Base-by-base conservation (phyloP, 306 rosid genomes). In the Dryas alaskensis region DNA sequence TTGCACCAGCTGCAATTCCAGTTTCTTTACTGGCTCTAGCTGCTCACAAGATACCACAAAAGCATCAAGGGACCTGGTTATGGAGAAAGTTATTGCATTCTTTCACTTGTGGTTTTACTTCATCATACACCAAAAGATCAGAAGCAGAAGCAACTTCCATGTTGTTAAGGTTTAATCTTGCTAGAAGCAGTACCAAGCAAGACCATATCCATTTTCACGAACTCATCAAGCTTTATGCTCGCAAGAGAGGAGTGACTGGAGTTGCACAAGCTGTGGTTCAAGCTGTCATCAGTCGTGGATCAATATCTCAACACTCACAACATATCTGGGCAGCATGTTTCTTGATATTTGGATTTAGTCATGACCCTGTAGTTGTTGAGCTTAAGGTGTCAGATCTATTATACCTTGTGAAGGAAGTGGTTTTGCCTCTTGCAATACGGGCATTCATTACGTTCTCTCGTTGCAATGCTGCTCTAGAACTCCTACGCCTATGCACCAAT, bases 311-410 rank as follows among this genome's bases (percentile, higher is more conserved):
- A 59, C 84, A 87, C 77, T 52, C 89, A 0, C 91, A 92, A 8
- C 98, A 92, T 73, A 65, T 88, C 3, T 92, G 96, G 96, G 94
- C 98, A 11, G 93, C 96, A 6, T 92, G 94, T 75, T 92, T 92
- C 83, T 74, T 90, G 69, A 47, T 87, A 44, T 92, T 88, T 52
- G 96, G 96, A 76, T 92, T 92, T 45, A 84, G 96, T 22, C 96
- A 79, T 59, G 96, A 92, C 75, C 88, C 92, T 8, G 81, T 81
- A 52, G 85, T 80, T 3, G 98, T 92, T 48, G 94, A 90, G 65
- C 87, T 88, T 58, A 86, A 92, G 78, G 92, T 89, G 58, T 76
- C 82, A 0, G 96, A 92, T 64, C 82, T 92, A 27, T 63, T 92
- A 67, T 82, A 76, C 60, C 61, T 90, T 67, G 88, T 85, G 52